Conservation (phyloP, 768 basidiomycete genomes). For the Kwoniella mangroviensis region DNA sequence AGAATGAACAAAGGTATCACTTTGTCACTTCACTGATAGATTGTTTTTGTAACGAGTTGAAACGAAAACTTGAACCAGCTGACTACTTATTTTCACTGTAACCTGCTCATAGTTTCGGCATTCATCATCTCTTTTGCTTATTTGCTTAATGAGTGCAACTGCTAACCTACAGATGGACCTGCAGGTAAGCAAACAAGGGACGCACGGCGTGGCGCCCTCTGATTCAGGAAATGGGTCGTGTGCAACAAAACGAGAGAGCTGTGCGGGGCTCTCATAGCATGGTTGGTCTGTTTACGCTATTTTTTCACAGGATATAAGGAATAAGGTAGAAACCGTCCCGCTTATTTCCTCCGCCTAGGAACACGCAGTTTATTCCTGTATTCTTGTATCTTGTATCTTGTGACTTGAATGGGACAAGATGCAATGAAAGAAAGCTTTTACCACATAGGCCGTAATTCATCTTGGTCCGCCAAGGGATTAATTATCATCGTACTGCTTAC, state of each 20-base stretch:
- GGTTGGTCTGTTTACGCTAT: not conserved
- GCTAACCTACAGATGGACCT: not conserved
- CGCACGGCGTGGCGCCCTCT: slow-evolving; percentile 9
- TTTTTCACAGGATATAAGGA: not conserved
- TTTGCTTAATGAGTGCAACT: not conserved
- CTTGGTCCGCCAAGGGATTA: too few species aligned
- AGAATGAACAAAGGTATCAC: not conserved
- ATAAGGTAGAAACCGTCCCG: not conserved
- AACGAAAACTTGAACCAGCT: too few species aligned
- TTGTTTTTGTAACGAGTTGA: not conserved
- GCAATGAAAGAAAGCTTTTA: not conserved
- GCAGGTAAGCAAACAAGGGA: not conserved
- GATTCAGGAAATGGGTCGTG: not conserved
- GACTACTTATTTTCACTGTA: too few species aligned
- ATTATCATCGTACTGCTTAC: too few species aligned
- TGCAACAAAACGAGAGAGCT: not conserved
- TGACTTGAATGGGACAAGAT: not conserved
- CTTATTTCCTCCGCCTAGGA: slow-evolving; percentile 10
- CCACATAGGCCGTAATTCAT: too few species aligned
- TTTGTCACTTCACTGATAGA: not conserved
- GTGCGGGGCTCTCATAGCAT: slow-evolving; percentile 8
- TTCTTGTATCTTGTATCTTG: not conserved
- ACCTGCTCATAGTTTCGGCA: not conserved
- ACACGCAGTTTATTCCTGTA: not conserved
- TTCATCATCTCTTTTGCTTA: slow-evolving; percentile 3